Percentiles rank a stretch among this genome's conserved stretches.
phyloP scores from a whole-genome alignment of 192 early-diverging fungal species.

The Coemansia sp. region DNA sequence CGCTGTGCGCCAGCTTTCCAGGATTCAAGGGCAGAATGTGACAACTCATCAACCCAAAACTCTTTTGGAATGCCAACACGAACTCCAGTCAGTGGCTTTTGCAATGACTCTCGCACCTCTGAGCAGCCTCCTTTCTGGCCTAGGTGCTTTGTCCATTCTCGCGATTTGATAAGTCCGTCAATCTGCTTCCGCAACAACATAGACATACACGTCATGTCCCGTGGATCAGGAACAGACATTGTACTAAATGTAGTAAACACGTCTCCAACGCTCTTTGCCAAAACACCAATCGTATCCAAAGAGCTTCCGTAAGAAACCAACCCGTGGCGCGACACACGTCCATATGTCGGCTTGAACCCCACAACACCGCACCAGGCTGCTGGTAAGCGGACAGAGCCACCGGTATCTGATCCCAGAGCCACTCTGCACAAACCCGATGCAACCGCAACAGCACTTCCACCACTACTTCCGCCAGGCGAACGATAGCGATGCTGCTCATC shows the following conservation, averaged over 20 bases:
- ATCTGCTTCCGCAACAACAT: conserved; percentile 38
- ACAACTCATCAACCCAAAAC: conserved; percentile 78
- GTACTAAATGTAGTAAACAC: conserved; percentile 15
- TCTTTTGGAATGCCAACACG: conserved; percentile 68
- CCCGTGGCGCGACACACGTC: conserved; percentile 79
- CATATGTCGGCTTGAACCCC: conserved; percentile 93
- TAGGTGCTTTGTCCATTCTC: conserved; percentile 11
- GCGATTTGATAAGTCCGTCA: conserved; percentile 6
- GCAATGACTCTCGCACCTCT: not conserved
- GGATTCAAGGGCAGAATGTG: conserved; percentile 48
- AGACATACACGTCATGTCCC: conserved; percentile 62
- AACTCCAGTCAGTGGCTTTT: conserved; percentile 47
- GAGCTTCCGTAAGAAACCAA: conserved; percentile 84
- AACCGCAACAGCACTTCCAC: conserved; percentile 89
- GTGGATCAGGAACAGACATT: conserved; percentile 24
- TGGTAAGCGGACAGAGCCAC: conserved; percentile 90
- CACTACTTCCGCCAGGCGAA: conserved; percentile 85
- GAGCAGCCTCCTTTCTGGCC: not conserved
- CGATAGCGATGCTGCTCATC: not conserved
- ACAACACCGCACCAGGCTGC: conserved; percentile 92
- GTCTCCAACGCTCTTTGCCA: conserved; percentile 64
- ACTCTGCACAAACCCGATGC: conserved; percentile 74
- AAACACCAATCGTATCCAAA: conserved; percentile 85
- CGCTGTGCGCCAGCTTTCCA: conserved; percentile 63
- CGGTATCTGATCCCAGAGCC: conserved; percentile 92